Conservation (phyloP, 108 stramenopile species). For the Cyclotella kingstonii region DNA sequence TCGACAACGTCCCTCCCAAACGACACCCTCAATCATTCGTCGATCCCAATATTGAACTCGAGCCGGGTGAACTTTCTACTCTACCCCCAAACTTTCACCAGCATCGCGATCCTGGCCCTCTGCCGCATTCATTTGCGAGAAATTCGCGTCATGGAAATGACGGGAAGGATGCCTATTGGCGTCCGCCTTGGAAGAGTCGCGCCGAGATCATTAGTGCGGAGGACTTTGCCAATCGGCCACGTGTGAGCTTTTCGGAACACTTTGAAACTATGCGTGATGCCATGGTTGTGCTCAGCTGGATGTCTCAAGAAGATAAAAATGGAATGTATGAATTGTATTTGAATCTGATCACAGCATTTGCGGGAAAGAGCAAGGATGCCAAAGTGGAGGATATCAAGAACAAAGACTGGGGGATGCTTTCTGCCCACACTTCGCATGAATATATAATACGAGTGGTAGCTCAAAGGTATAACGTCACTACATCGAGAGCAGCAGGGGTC, state of each 20-base stretch:
- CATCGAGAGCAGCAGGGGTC: constrained; percentile 67
- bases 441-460: constrained; percentile 74
- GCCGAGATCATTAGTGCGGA: constrained; percentile 65
- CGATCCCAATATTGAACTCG: constrained; percentile 29
- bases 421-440: constrained; percentile 72
- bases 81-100: constrained; percentile 40
- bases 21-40: constrained; percentile 42
- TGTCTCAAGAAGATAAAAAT: constrained; percentile 50
- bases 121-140: neutral
- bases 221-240: constrained; percentile 77
- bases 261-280: constrained; percentile 69
- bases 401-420: constrained; percentile 25
- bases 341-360: constrained; percentile 59
- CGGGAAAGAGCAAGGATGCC: neutral
- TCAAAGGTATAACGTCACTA: constrained; percentile 68
- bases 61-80: constrained; percentile 34
- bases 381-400: constrained; percentile 10
- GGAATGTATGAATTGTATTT: constrained; percentile 66
- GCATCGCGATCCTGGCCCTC: constrained; percentile 9
- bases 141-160: constrained; percentile 30
- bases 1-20: neutral
- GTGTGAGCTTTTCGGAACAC: constrained; percentile 65
- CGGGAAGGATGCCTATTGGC: constrained; percentile 64
- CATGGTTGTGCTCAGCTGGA: constrained; percentile 70
- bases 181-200: constrained; percentile 53